Conservation (phyloP, 371 early-diverging fungal genomes). For the Rhizopus sp. region DNA sequence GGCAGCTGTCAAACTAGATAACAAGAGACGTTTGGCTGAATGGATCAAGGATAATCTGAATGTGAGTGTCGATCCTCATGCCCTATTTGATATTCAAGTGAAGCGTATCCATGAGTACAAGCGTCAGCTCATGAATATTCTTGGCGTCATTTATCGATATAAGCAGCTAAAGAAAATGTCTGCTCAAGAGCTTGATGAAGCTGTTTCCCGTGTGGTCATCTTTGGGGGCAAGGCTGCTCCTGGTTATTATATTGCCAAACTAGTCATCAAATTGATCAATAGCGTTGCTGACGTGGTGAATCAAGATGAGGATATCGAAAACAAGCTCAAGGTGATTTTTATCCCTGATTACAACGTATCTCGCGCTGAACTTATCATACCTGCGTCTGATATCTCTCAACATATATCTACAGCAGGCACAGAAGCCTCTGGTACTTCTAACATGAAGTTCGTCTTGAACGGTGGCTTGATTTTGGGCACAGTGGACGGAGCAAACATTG, state of each 20-base stretch:
- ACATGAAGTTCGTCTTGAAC: constrained; percentile 97
- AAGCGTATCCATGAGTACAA: constrained; percentile 97
- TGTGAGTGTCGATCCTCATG: constrained; percentile 74
- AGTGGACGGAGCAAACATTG: constrained; percentile 92
- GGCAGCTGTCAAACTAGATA: constrained; percentile 83
- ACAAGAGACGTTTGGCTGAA: constrained; percentile 85
- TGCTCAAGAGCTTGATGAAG: constrained; percentile 57
- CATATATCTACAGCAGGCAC: constrained; percentile 94
- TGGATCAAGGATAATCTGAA: constrained; percentile 69
- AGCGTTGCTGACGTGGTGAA: constrained; percentile 85
- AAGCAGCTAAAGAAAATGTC: constrained; percentile 71
- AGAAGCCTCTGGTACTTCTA: constrained; percentile 94
- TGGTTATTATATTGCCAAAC: constrained; percentile 94
- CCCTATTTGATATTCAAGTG: constrained; percentile 93
- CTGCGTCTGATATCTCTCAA: constrained; percentile 94
- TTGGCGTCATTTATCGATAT: constrained; percentile 90
- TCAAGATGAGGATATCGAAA: constrained; percentile 72
- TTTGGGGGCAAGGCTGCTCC: constrained; percentile 90
- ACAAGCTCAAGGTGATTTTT: constrained; percentile 89
- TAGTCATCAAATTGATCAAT: constrained; percentile 95
- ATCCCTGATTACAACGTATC: constrained; percentile 95
- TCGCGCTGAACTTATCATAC: constrained; percentile 87
- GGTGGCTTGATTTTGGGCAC: constrained; percentile 92
- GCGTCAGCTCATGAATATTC: constrained; percentile 95
- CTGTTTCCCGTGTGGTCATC: constrained; percentile 79